Conservation (phyloP, 192 early-diverging fungal species). For the Spizellomyces sp. region DNA sequence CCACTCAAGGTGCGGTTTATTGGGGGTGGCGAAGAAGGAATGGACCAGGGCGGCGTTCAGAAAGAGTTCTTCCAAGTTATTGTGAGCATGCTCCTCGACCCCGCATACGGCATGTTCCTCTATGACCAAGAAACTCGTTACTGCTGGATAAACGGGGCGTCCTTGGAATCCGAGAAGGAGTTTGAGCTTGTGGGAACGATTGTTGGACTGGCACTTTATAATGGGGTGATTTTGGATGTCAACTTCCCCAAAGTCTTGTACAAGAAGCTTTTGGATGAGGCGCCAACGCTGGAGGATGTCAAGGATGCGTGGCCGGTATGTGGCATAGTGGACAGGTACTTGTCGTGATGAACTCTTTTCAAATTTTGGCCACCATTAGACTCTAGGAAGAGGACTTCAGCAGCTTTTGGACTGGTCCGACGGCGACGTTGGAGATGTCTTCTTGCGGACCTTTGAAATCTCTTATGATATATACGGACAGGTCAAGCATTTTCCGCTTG, state of each 20-base stretch:
- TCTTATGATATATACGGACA: slow-evolving; percentile 60
- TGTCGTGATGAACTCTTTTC: background rate
- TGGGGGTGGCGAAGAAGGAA: slow-evolving; percentile 86
- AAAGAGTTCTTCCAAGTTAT: slow-evolving; percentile 93
- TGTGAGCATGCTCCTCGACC: slow-evolving; percentile 71
- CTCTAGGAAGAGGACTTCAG: slow-evolving; percentile 73
- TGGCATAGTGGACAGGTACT: too few species aligned
- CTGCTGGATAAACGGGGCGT: slow-evolving; percentile 77
- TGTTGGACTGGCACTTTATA: slow-evolving; percentile 90
- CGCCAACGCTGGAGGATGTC: slow-evolving; percentile 50
- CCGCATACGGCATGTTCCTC: slow-evolving; percentile 76
- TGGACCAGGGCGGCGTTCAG: slow-evolving; percentile 95
- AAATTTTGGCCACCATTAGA: slow-evolving; percentile 37
- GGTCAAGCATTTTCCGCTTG: slow-evolving; percentile 49
- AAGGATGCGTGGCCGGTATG: slow-evolving; percentile 65
- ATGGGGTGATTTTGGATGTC: slow-evolving; percentile 77
- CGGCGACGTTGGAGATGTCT: slow-evolving; percentile 78
- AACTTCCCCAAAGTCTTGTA: slow-evolving; percentile 75
- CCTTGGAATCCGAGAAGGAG: slow-evolving; percentile 51
- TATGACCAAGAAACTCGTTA: slow-evolving; percentile 62
- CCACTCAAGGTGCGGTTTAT: slow-evolving; percentile 86
- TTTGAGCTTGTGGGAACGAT: slow-evolving; percentile 89
- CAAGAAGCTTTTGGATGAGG: slow-evolving; percentile 66
- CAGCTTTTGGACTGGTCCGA: slow-evolving; percentile 80
- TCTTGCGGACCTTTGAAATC: slow-evolving; percentile 84